A percentile compares a stretch with the other conserved stretches of the same genome.
Evolutionary conservation across 1,284 basidiomycete genomes (phyloP).

Genomic region (Bjerkandera adusta): DNA sequence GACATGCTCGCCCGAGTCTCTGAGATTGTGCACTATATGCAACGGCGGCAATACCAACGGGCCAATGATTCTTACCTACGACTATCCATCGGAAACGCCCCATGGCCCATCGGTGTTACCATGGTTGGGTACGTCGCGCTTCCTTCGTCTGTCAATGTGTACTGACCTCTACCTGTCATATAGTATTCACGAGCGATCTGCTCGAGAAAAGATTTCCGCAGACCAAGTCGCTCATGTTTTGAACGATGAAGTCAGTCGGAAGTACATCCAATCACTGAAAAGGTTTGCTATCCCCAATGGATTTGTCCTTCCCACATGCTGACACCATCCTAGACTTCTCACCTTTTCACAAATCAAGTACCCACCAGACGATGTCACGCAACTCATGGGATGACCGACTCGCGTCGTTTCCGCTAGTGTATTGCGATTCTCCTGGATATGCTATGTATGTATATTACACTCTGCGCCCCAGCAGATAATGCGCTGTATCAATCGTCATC

Average conservation of each 20-base stretch:
- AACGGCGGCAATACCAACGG: constrained; percentile 89
- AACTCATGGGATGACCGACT: constrained; percentile 91
- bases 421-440: too few relatives aligned
- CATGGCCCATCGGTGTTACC: constrained; percentile 99
- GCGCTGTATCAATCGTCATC: too few relatives aligned
- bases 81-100: constrained; percentile 96
- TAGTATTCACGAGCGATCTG: constrained; percentile 97
- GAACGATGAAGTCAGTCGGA: constrained; percentile 98
- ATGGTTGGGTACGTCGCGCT: constrained; percentile 83
- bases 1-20: constrained; percentile 90
- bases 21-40: constrained; percentile 97
- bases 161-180: neutral
- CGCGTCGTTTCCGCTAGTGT: too few relatives aligned
- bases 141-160: neutral
- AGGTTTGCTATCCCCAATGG: constrained; percentile 49
- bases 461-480: too few relatives aligned
- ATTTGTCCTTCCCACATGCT: constrained; percentile 2
- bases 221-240: constrained; percentile 98
- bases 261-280: constrained; percentile 98
- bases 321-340: constrained; percentile 55
- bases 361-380: constrained; percentile 87
- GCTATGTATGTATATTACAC: too few relatives aligned
- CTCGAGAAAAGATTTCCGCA: constrained; percentile 94
- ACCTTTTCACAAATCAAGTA: constrained; percentile 96
- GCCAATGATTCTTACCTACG: constrained; percentile 98